These are phyloP conservation scores for Scenedesmus sp. DNA, from an alignment of 163 green algal genomes.

Conservation along the genomic window DNA sequence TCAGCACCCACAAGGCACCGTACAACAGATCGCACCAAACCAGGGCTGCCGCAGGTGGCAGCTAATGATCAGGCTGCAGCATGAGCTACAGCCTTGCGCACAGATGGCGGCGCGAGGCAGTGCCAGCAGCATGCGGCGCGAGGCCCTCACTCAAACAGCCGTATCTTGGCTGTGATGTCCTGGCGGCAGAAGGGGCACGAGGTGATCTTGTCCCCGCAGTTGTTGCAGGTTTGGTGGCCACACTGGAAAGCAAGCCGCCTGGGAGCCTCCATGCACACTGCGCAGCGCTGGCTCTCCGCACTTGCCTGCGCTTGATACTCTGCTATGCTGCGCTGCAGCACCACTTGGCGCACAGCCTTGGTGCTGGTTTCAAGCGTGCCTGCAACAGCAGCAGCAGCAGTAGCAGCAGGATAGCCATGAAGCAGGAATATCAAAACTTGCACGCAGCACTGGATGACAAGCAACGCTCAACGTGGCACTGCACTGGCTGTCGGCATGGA, in stretches of 20 bases:
- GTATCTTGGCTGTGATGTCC: slow-evolving; percentile 42
- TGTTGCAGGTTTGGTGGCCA: slow-evolving; percentile 67
- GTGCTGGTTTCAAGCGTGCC: slow-evolving; percentile 37
- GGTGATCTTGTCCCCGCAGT: slow-evolving; percentile 57
- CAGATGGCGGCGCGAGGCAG: background rate
- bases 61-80: background rate
- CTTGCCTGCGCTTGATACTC: slow-evolving; percentile 53
- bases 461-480: background rate
- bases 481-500: too few relatives aligned
- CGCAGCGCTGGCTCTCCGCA: slow-evolving; percentile 44
- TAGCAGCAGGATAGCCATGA: background rate
- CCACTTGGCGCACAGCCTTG: slow-evolving; percentile 57
- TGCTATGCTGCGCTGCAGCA: slow-evolving; percentile 61
- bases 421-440: too few relatives aligned
- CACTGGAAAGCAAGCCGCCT: slow-evolving; percentile 67
- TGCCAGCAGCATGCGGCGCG: background rate
- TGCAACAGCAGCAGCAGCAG: slow-evolving; percentile 7
- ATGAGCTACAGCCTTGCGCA: background rate
- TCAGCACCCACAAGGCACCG: background rate
- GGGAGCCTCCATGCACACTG: slow-evolving; percentile 66
- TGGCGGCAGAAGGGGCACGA: slow-evolving; percentile 67
- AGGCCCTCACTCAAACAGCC: slow-evolving; percentile 49
- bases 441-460: background rate
- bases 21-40: background rate
- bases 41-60: background rate